Conservation (phyloP, 2,329 filamentous ascomycete genomes). For the Dothideomycetidae sp. region DNA sequence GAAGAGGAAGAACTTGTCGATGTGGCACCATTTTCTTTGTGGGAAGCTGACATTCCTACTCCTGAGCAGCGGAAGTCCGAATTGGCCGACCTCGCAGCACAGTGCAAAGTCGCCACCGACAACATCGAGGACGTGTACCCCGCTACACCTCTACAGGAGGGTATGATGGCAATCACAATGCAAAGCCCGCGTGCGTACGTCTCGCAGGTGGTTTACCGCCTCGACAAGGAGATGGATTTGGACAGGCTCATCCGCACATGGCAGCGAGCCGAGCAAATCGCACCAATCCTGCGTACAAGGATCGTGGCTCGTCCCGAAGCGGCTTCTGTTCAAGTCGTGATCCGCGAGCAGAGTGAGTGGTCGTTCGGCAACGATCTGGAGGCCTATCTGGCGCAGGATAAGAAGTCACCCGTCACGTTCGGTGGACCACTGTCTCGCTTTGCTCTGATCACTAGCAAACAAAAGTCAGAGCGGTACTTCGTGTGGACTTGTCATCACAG, state of each 20-base stretch:
- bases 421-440: too few relatives aligned
- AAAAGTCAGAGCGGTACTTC: conserved; percentile 11
- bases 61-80: too few relatives aligned
- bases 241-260: not conserved
- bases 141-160: conserved; percentile 4
- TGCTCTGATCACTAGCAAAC: not conserved
- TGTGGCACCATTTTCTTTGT: conserved; percentile 2
- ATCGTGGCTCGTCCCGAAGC: conserved; percentile 3
- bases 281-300: conserved; percentile 2
- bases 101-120: not conserved
- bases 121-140: conserved; percentile 3
- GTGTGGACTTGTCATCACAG: conserved; percentile 26
- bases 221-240: not conserved
- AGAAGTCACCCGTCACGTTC: too few relatives aligned
- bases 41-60: too few relatives aligned
- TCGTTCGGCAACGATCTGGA: not conserved
- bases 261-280: not conserved
- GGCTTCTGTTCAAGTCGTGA: not conserved
- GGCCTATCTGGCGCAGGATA: not conserved
- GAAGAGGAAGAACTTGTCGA: conserved; percentile 16
- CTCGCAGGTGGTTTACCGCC: not conserved
- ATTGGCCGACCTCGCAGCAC: not conserved
- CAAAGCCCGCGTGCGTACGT: not conserved
- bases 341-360: not conserved
- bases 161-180: not conserved